Conservation (phyloP, 345 rosid species). For the Citrus hindsii region DNA sequence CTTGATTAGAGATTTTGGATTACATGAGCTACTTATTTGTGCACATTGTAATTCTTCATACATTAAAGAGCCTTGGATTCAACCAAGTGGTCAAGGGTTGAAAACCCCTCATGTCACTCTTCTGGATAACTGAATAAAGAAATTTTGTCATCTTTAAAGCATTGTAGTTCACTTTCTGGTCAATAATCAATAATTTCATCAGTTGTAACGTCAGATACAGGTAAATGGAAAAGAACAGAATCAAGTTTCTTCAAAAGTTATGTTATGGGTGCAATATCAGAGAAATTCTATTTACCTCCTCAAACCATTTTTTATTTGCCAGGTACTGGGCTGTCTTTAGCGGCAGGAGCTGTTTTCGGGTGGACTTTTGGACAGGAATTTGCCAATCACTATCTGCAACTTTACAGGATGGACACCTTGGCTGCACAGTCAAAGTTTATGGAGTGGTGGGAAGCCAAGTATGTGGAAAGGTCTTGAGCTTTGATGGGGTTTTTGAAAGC, state of each 20-base stretch:
- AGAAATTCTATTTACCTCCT: neutral
- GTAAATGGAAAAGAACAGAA: neutral
- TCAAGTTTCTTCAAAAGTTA: neutral
- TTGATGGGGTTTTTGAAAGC: neutral
- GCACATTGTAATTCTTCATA: neutral
- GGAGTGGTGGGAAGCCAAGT: conserved; percentile 91
- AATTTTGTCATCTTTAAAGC: too few relatives aligned
- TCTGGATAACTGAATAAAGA: too few relatives aligned
- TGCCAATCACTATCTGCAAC: conserved; percentile 68
- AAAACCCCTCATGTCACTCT: too few relatives aligned
- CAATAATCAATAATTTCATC: neutral
- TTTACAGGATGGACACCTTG: conserved; percentile 84
- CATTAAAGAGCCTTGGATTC: neutral
- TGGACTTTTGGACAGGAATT: conserved; percentile 89
- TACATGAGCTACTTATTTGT: neutral
- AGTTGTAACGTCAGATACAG: neutral
- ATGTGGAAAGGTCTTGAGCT: conserved; percentile 32
- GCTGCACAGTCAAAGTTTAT: conserved; percentile 81
- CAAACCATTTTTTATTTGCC: conserved; percentile 1
- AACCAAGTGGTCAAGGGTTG: too few relatives aligned
- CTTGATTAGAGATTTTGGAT: neutral
- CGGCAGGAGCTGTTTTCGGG: conserved; percentile 85
- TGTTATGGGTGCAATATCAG: neutral
- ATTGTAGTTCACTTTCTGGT: neutral
- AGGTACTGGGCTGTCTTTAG: conserved; percentile 81